Conservation (phyloP, 2,329 filamentous ascomycete species). For the Trichoderma harzianum region DNA sequence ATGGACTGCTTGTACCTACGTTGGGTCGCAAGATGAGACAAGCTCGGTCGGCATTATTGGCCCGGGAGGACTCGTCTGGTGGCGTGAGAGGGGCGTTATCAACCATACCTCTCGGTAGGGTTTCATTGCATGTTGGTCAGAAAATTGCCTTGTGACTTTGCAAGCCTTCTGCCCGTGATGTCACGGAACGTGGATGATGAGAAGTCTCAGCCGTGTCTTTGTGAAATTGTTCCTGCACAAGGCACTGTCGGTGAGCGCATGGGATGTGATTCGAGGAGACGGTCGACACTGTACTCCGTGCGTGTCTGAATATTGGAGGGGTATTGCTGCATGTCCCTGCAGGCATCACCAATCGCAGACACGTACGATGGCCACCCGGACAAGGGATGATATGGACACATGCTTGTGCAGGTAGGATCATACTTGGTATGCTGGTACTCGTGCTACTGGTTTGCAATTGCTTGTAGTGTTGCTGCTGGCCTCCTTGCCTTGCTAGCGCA, state of each 20-base stretch:
- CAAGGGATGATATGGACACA: background rate
- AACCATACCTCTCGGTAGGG: background rate
- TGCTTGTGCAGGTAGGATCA: background rate
- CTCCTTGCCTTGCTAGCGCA: slow-evolving; percentile 7
- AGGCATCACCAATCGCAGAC: slow-evolving; percentile 5
- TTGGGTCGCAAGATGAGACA: background rate
- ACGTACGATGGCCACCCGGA: background rate
- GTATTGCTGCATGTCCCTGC: slow-evolving; percentile 3
- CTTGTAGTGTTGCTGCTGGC: background rate
- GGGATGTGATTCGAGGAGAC: slow-evolving; percentile 1
- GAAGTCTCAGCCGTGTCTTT: background rate
- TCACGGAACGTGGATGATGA: background rate
- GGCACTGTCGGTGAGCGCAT: slow-evolving; percentile 3
- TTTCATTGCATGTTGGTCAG: slow-evolving; percentile 4
- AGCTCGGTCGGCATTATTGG: background rate
- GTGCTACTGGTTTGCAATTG: background rate
- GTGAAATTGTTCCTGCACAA: background rate
- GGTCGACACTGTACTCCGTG: background rate
- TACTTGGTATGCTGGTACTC: background rate
- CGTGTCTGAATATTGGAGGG: background rate
- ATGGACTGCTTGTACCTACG: background rate
- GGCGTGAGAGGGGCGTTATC: background rate
- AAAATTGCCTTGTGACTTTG: background rate
- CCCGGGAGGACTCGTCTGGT: background rate
- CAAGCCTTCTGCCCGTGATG: background rate